phyloP scores from a whole-genome alignment of 306 rosid genomes.

The Cucurbita argyrosperma region DNA sequence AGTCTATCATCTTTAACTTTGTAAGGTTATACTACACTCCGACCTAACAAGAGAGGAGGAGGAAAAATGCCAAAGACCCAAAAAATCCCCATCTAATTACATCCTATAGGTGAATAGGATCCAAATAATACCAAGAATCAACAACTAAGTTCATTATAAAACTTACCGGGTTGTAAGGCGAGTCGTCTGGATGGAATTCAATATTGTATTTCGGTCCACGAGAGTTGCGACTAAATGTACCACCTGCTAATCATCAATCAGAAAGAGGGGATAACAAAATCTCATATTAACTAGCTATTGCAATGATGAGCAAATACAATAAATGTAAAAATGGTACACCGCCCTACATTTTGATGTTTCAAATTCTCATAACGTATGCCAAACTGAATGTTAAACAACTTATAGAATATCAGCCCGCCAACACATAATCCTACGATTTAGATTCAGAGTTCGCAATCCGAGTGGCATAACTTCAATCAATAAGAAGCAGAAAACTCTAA shows the following conservation, averaged over 20 bases:
- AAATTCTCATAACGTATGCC: not conserved
- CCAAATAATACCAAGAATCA: not conserved
- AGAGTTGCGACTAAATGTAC: constrained; percentile 48
- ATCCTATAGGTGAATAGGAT: not conserved
- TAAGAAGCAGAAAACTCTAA: not conserved
- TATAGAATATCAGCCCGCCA: not conserved
- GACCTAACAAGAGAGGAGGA: not conserved
- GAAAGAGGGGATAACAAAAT: not conserved
- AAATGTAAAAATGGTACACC: not conserved
- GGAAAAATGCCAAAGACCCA: not conserved
- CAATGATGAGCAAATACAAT: not conserved
- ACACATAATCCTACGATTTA: not conserved
- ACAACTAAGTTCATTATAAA: not conserved
- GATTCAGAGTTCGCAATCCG: not conserved
- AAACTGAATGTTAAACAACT: not conserved
- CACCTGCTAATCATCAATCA: constrained; percentile 29
- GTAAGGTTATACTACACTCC: not conserved
- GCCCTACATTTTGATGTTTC: not conserved
- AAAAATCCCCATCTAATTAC: not conserved
- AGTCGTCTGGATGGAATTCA: constrained; percentile 66
- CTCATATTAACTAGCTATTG: not conserved
- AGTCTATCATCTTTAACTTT: not conserved
- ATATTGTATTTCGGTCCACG: constrained; percentile 83
- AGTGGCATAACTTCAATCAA: not conserved
- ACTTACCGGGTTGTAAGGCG: constrained; percentile 72